phyloP scores from a whole-genome alignment of 176 grass and related monocot genomes.

The Hordeum marinum region DNA sequence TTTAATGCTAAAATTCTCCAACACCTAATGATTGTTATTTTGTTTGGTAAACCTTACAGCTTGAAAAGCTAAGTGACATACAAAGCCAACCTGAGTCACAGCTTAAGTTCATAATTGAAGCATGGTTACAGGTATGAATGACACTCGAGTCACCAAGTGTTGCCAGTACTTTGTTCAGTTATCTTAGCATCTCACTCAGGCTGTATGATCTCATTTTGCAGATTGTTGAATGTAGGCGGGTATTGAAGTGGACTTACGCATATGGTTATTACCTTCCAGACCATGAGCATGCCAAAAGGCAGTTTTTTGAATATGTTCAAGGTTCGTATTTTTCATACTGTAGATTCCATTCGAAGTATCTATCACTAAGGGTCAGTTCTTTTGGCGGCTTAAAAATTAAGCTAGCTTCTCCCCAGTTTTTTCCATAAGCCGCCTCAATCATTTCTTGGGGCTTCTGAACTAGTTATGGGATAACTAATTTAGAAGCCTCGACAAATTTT shows the following conservation, averaged over 20 bases:
- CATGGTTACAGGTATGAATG: slow-evolving; percentile 87
- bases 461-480: too few relatives aligned
- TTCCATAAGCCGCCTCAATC: too few relatives aligned
- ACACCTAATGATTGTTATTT: background rate
- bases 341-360: background rate
- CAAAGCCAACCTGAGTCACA: slow-evolving; percentile 99
- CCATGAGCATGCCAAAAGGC: slow-evolving; percentile 84
- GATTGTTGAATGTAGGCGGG: slow-evolving; percentile 97
- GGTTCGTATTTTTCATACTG: slow-evolving; percentile 45
- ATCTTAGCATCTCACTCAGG: background rate
- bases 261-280: slow-evolving; percentile 97
- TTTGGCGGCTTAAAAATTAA: too few relatives aligned
- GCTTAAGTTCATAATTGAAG: slow-evolving; percentile 98
- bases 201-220: slow-evolving; percentile 31
- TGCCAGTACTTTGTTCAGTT: background rate
- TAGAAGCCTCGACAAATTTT: too few relatives aligned
- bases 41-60: slow-evolving; percentile 40
- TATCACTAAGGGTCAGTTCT: too few relatives aligned
- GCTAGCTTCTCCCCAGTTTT: too few relatives aligned
- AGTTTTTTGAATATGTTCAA: slow-evolving; percentile 99
- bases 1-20: background rate
- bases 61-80: slow-evolving; percentile 95
- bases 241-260: slow-evolving; percentile 97
- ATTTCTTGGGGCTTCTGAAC: too few relatives aligned
- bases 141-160: background rate